Percentiles rank a stretch among this genome's conserved stretches.
phyloP scores from a whole-genome alignment of 305 asterid genomes.

The Solanum hybrid region DNA sequence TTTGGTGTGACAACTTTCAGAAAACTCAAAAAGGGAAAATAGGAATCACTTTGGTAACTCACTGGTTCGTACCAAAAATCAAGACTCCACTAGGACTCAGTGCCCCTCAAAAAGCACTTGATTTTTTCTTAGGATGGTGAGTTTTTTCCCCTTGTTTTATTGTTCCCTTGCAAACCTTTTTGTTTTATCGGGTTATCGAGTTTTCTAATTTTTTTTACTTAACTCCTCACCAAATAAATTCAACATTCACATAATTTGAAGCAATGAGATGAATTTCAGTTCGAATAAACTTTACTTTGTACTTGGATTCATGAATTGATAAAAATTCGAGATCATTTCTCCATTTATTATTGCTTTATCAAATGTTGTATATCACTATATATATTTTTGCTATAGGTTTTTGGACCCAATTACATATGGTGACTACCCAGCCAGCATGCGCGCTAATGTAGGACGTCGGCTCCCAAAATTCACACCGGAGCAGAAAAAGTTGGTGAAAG shows the following conservation, averaged over 20 bases:
- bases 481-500: slow-evolving; percentile 28
- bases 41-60: slow-evolving; percentile 8
- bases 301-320: not conserved
- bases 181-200: not conserved
- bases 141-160: not conserved
- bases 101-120: slow-evolving; percentile 15
- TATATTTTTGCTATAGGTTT: slow-evolving; percentile 22
- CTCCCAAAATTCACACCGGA: slow-evolving; percentile 24
- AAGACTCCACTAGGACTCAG: slow-evolving; percentile 8
- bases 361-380: not conserved
- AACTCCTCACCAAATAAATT: not conserved
- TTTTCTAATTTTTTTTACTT: not conserved
- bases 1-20: not conserved
- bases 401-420: slow-evolving; percentile 33
- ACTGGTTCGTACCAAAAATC: slow-evolving; percentile 12
- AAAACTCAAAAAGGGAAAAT: slow-evolving; percentile 11
- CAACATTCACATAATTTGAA: not conserved
- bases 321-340: not conserved
- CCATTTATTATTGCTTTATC: not conserved
- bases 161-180: not conserved
- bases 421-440: slow-evolving; percentile 30
- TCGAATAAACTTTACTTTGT: not conserved
- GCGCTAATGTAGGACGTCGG: slow-evolving; percentile 14
- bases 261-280: not conserved
- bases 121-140: slow-evolving; percentile 22